Base-by-base conservation (phyloP, 352 stramenopile genomes). In the Phytophthora brassicae region DNA sequence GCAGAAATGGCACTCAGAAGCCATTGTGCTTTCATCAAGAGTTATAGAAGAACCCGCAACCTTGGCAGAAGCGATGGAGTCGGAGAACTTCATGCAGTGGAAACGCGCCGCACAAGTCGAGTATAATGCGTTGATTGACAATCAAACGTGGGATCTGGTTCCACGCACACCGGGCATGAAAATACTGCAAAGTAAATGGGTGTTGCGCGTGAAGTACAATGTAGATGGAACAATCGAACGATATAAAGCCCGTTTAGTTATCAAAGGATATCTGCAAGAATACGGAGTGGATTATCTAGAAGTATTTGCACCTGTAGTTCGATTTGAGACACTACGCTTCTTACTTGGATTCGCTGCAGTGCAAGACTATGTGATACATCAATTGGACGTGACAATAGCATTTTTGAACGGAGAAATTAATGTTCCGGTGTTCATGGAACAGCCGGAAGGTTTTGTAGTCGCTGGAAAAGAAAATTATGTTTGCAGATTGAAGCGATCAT, bases 171-270 rank as follows among this genome's bases (percentile, higher is more conserved):
- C n/a, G n/a, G n/a, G n/a, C n/a, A n/a, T n/a, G n/a, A n/a, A n/a
- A n/a, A n/a, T n/a, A n/a, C n/a, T n/a, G n/a, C n/a, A n/a, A n/a
- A n/a, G n/a, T 3, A 51, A 49, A 4, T 64, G 60, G 47, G 24
- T 68, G 12, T 68, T 64, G 31, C 60, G 64, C 3, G 33, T 52
- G 3, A 63, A 68, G 7, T 50, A 56, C 6, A 22, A 64, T 51
- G 60, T 19, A 16, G 9, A 42, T 3, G 52, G 60, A 0, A 54
- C 44, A 11, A 19, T 58, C 1, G 46, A 58, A 28, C 36, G 60
- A 11, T 59, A 63, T 14, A 68, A 68, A 24, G 39, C 60, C 0
- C 7, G 52, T 28, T 22, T 68, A 1, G 38, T 68, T 0, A 48
- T 68, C 11, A 23, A 47, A 13, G 60, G 52, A 2, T 68, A 51